Base-by-base conservation (phyloP, 2,329 filamentous ascomycete species). In the Macrophomina tecta region DNA sequence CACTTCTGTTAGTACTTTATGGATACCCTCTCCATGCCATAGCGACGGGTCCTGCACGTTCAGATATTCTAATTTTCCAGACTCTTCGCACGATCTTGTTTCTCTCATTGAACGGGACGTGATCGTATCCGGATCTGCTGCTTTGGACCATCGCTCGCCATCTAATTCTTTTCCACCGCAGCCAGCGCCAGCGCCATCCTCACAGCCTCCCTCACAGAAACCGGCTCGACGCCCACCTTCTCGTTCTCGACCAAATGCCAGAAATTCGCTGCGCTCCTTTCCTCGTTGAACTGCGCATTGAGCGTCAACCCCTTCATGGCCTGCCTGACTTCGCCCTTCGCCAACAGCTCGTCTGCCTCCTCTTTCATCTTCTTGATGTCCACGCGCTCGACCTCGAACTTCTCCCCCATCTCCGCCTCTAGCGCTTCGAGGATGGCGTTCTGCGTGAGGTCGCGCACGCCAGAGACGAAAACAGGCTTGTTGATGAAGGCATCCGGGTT, bases 271-370 rank as follows among this genome's bases (percentile, higher is more conserved):
- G 67, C 72, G 38, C 68, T 70, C 34, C 75, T 72, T 3, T 63
- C 72, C 51, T 76, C 76, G n/a, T 74, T 75, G 42, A 78, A 79
- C 63, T 79, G 75, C 49, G 73, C 72, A 62, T 71, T 73, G 18
- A 77, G 36, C 1, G 71, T 67, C 51, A 78, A 64, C 0, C 77
- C 76, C 49, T 73, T 74, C 69, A 77, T 74, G 1, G 74, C 74
- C 56, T 72, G 74, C 9, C 3, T 68, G 1, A 64, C 40, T 34
- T 77, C 73, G 4, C 76, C 75, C 34, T 66, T 69, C 23, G 73
- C 73, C 36, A 78, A 52, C 16, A 75, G 73, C 30, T 71, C 70
- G 23, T 62, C 68, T 8, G 76, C 72, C 34, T 76, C 68, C 28
- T 70, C 65, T 28, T 75, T 73, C 64, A 79, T 76, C 28, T 69